Evolutionary conservation across 345 rosid genomes (phyloP), one percentile per base, ranked within the genome.

Genomic region (Hypericum perforatum): DNA sequence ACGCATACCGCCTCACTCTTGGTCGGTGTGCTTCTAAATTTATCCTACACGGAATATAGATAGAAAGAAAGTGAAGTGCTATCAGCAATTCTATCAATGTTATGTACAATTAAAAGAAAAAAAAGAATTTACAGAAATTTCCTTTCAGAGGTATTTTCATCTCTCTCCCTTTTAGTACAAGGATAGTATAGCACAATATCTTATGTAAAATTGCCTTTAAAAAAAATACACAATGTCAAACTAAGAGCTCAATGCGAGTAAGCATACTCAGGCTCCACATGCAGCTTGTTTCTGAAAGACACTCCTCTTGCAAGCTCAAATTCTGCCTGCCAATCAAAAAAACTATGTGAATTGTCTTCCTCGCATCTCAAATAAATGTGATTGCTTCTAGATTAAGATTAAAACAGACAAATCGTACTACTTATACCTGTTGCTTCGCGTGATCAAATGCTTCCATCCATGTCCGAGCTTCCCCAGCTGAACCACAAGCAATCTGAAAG

Each of bases 371-470:
- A 42, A 7, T 5, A 9, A 50, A 56, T 43, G n/a, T 38, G 42
- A 56, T 6, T 63, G 40, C 1, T 49, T 62, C 49, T 39, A 38
- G 8, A 38, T 32, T 42, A 56, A 36, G 47, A 49, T 37, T 50
- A 39, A n/a, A 29, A 49, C 16, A 8, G 7, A 63, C 44, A 52
- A 54, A 54, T 0, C 43, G 3, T 45, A 7, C 16, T 59, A 40
- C 29, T 53, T n/a, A 37, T 70, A 92, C 98, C 90, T 88, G 98
- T 60, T 92, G 94, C 77, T 88, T 92, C 65, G 96, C 96, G 40
- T 76, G 78, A 64, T 88, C 85, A 80, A 92, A 92, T 57, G 98
- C 98, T 61, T 92, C 96, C 66, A 78, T 73, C 98, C 98, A 92
- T 63, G 83, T 80, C 41, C 63, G 60, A 62, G 83, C 82, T 77